Evolutionary conservation across 768 basidiomycete genomes (phyloP).

Genomic region (Lepiota subincarnata): DNA sequence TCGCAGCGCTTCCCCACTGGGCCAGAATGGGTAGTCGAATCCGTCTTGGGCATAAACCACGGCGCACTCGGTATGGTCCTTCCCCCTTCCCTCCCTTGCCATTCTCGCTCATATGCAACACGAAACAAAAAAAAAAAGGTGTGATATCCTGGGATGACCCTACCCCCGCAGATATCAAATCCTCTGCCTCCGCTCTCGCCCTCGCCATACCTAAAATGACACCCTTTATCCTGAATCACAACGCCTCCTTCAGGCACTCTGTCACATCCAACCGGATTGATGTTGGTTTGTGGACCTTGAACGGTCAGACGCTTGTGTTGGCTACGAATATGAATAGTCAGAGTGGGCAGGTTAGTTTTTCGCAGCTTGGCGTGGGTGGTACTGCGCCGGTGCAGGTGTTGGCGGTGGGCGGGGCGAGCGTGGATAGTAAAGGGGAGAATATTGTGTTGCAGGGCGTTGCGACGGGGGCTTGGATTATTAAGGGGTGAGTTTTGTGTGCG

Average conservation of each 20-base stretch:
- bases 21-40: slow-evolving; percentile 63
- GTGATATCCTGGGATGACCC: slow-evolving; percentile 56
- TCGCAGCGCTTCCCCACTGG: slow-evolving; percentile 55
- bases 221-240: slow-evolving; percentile 41
- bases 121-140: slow-evolving; percentile 22
- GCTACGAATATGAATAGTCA: slow-evolving; percentile 49
- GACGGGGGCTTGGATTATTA: slow-evolving; percentile 36
- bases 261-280: slow-evolving; percentile 40
- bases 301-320: slow-evolving; percentile 39
- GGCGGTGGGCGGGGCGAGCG: slow-evolving; percentile 27
- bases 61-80: slow-evolving; percentile 50
- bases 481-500: slow-evolving; percentile 1
- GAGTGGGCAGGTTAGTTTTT: slow-evolving; percentile 26
- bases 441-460: slow-evolving; percentile 36
- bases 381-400: slow-evolving; percentile 26
- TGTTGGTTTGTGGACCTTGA: slow-evolving; percentile 47
- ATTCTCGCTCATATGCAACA: not conserved
- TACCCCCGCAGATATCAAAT: slow-evolving; percentile 48
- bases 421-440: slow-evolving; percentile 21
- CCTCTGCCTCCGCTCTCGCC: slow-evolving; percentile 46
- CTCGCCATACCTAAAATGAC: slow-evolving; percentile 40
- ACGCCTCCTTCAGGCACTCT: slow-evolving; percentile 32
- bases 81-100: not conserved
- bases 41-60: slow-evolving; percentile 65
- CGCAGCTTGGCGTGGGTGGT: slow-evolving; percentile 22